A percentile compares a stretch with the other conserved stretches of the same genome.
phyloP scores from a whole-genome alignment of 2,329 filamentous ascomycete genomes.

The Penicillium glabrum region DNA sequence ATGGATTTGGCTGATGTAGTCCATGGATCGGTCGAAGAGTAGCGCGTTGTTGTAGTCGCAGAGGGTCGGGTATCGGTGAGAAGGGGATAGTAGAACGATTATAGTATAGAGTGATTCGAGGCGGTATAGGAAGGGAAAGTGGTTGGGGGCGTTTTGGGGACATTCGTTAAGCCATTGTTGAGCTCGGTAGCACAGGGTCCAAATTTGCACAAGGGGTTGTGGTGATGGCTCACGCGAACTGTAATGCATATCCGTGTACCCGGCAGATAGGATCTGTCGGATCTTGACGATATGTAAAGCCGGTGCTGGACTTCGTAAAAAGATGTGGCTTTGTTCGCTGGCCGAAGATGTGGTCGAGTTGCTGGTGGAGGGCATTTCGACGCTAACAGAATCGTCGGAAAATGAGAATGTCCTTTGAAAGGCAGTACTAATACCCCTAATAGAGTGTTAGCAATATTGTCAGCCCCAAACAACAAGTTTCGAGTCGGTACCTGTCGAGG shows the following conservation, averaged over 20 bases:
- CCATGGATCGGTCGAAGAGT: conserved; percentile 81
- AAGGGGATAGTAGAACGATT: conserved; percentile 83
- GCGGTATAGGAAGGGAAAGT: conserved; percentile 75
- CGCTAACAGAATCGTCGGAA: conserved; percentile 81
- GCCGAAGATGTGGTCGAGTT: conserved; percentile 50
- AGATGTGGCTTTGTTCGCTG: conserved; percentile 42
- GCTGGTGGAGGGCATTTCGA: conserved; percentile 65
- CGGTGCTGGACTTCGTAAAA: conserved; percentile 62
- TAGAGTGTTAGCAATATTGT: conserved; percentile 11
- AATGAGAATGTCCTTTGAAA: conserved; percentile 89
- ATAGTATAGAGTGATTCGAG: conserved; percentile 89
- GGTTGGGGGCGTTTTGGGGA: conserved; percentile 62
- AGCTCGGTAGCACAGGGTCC: conserved; percentile 58
- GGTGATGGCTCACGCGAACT: conserved; percentile 68
- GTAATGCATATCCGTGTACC: conserved; percentile 87
- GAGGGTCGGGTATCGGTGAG: conserved; percentile 66
- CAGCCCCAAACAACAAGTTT: not conserved
- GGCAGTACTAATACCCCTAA: conserved; percentile 81
- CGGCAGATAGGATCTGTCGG: conserved; percentile 79
- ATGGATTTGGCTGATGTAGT: conserved; percentile 76
- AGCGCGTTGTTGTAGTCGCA: conserved; percentile 74
- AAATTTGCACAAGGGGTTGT: conserved; percentile 57
- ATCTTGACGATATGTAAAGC: conserved; percentile 79
- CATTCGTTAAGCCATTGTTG: conserved; percentile 76
- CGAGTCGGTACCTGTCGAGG: conserved; percentile 68